phyloP scores from a whole-genome alignment of 495 filamentous ascomycete species.

The Aspergillus incahuasiensis region DNA sequence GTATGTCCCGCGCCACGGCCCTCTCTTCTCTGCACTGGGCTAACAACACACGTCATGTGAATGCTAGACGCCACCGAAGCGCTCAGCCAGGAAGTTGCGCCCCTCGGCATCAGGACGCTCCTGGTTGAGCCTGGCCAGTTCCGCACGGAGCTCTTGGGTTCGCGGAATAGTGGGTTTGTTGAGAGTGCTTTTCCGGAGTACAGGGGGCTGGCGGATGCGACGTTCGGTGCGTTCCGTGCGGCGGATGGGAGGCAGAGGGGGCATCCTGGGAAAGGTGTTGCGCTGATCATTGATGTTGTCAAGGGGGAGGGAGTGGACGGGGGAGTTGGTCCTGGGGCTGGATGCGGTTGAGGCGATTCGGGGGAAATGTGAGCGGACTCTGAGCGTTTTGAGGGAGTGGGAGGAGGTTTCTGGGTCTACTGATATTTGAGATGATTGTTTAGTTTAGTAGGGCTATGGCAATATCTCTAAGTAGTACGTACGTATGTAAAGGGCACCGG shows the following conservation, averaged over 20 bases:
- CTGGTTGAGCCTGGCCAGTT: slow-evolving; percentile 51
- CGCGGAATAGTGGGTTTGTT: too few relatives aligned
- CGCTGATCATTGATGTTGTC: slow-evolving; percentile 42
- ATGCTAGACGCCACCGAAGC: too few relatives aligned
- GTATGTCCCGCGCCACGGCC: too few relatives aligned
- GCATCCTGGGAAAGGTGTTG: slow-evolving; percentile 45
- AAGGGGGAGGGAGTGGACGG: slow-evolving; percentile 36
- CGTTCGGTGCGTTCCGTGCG: slow-evolving; percentile 12
- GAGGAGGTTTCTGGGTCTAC: slow-evolving; percentile 16
- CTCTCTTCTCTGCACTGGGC: too few relatives aligned
- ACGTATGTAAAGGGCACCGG: too few relatives aligned
- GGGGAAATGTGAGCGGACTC: slow-evolving; percentile 27
- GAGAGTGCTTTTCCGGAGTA: too few relatives aligned
- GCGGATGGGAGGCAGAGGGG: slow-evolving; percentile 34
- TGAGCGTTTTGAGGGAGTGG: slow-evolving; percentile 37
- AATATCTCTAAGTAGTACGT: too few relatives aligned
- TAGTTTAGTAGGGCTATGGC: too few relatives aligned
- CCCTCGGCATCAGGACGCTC: slow-evolving; percentile 40
- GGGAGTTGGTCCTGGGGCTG: slow-evolving; percentile 41
- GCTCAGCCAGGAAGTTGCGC: slow-evolving; percentile 36
- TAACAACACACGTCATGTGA: too few relatives aligned
- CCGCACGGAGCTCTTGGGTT: slow-evolving; percentile 35
- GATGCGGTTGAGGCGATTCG: slow-evolving; percentile 35
- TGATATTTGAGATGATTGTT: slow-evolving; percentile 16
- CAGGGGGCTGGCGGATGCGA: not conserved